These are phyloP conservation scores for Bolboschoenoplectus hybrid DNA, from an alignment of 202 grass and related monocot genomes.

Conservation along the genomic window DNA sequence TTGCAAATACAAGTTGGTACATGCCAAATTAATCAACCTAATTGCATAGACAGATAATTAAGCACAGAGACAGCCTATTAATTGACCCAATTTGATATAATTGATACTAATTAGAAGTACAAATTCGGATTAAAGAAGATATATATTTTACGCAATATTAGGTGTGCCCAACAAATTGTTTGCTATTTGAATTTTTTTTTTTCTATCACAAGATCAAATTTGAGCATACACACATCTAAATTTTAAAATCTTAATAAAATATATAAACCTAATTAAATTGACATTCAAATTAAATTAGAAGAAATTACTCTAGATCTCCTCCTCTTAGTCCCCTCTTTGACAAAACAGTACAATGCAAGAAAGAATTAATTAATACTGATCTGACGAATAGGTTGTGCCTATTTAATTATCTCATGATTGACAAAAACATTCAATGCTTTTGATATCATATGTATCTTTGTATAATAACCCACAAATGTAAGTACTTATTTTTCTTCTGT, in stretches of 20 bases:
- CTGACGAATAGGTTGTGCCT: too few species aligned
- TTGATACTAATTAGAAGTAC: background rate
- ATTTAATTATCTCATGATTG: too few species aligned
- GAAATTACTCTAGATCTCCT: background rate
- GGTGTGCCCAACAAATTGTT: background rate
- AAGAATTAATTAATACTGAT: too few species aligned
- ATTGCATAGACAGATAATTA: background rate
- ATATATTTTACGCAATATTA: conserved; percentile 2
- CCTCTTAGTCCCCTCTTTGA: too few species aligned
- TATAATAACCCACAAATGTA: too few species aligned
- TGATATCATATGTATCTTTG: too few species aligned
- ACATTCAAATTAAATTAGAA: background rate
- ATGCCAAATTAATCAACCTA: conserved; percentile 12
- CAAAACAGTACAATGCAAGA: too few species aligned
- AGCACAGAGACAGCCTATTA: background rate
- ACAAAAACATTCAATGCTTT: too few species aligned
- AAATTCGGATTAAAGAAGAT: background rate
- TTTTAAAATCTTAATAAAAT: background rate
- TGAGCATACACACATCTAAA: background rate
- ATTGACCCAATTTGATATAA: background rate
- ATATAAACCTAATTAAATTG: too few species aligned
- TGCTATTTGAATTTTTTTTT: background rate
- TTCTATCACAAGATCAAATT: background rate
- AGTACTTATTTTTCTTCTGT: too few species aligned
- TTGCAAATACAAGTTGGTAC: background rate